Conservation (phyloP, 495 filamentous ascomycete species). For the Aspergillus nidulans region DNA sequence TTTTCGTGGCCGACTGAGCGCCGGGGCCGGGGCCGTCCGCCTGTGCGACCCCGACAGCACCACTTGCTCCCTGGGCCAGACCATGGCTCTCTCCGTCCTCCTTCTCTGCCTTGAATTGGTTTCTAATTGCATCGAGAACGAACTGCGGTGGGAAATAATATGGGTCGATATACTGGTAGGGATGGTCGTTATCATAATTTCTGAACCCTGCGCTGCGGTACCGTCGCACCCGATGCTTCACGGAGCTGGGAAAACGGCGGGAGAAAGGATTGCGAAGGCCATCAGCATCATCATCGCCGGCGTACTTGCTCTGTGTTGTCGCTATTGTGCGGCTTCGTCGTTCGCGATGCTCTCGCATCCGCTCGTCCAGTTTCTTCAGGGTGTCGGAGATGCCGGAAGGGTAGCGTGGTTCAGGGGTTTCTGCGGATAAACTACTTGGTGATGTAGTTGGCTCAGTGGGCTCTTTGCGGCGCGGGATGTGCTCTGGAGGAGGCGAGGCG, state of each 20-base stretch:
- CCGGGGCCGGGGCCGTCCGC: neutral
- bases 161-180: neutral
- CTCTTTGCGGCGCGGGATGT: too few relatives aligned
- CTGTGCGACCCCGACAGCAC: neutral
- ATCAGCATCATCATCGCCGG: neutral
- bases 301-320: too few relatives aligned
- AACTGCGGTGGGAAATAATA: neutral
- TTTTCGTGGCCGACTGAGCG: too few relatives aligned
- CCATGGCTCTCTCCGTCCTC: too few relatives aligned
- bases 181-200: too few relatives aligned
- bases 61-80: neutral
- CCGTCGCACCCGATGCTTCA: too few relatives aligned
- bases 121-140: slow-evolving; percentile 1
- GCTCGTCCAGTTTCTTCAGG: neutral
- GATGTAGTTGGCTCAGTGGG: too few relatives aligned
- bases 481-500: too few relatives aligned
- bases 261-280: too few relatives aligned
- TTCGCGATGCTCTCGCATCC: neutral
- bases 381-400: neutral
- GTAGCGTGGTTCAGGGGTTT: neutral
- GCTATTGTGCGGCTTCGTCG: slow-evolving; percentile 2
- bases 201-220: too few relatives aligned
- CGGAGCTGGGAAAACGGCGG: too few relatives aligned
- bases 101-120: neutral
- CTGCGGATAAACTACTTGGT: too few relatives aligned